Evolutionary conservation across 1,139 yeast genomes (phyloP).

Genomic region (Yamadazyma atlantica): DNA sequence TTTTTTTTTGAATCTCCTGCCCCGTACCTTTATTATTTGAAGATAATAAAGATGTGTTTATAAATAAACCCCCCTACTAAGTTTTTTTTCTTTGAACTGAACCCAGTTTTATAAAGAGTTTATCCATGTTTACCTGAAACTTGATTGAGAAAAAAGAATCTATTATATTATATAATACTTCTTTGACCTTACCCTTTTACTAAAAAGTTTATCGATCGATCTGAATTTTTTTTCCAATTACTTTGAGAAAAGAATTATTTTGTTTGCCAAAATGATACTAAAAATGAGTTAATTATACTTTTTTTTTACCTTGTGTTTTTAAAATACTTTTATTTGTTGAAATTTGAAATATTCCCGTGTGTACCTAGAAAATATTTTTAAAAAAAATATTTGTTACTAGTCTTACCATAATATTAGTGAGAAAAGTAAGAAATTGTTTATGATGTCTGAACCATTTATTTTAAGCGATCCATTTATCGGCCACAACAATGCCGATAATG

Average conservation of each 20-base stretch:
- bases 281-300: constrained; percentile 11
- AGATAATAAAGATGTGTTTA: constrained; percentile 32
- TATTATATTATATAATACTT: constrained; percentile 2
- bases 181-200: constrained; percentile 1
- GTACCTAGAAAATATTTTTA: constrained; percentile 1
- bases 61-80: constrained; percentile 20
- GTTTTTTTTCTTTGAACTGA: constrained; percentile 10
- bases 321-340: constrained; percentile 1
- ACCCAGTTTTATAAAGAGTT: constrained; percentile 5
- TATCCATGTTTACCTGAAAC: constrained; percentile 5
- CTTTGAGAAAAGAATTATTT: constrained; percentile 9
- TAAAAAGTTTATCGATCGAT: constrained; percentile 2
- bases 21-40: constrained; percentile 11
- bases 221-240: constrained; percentile 1
- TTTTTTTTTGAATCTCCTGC: constrained; percentile 14
- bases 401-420: background rate
- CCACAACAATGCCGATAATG: constrained; percentile 5
- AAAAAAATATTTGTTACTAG: constrained; percentile 1
- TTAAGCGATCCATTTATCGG: constrained; percentile 14
- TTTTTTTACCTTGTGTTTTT: constrained; percentile 1
- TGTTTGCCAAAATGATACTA: constrained; percentile 9
- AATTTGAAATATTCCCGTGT: background rate
- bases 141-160: constrained; percentile 6
- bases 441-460: constrained; percentile 14
- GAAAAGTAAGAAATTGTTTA: constrained; percentile 1